Evolutionary conservation across 345 rosid species (phyloP), one percentile per base, ranked within the genome.

Genomic region (Populus euphratica): DNA sequence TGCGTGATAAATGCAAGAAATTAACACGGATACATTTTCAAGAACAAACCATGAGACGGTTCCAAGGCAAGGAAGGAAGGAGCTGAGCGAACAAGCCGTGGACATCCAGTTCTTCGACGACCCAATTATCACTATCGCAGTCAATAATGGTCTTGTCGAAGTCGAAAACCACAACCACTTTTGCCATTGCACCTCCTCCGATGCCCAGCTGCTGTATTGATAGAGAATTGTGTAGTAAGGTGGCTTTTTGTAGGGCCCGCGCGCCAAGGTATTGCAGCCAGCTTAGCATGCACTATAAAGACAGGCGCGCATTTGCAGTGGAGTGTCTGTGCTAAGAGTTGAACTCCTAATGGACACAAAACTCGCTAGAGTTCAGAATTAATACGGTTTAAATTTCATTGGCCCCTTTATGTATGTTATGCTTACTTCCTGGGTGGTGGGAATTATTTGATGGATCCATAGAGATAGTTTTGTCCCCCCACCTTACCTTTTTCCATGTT

Each of bases 81-180:
- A 80, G 83, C 36, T 65, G 68, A n/a, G 17, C 31, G 73, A 79
- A 83, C 21, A 65, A 38, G 27, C 68, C 78, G n/a, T 13, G 39
- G 56, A 63, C 36, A 43, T 82, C 80, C 16, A 79, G 62, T 35
- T 79, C 29, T 14, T 83, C 83, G 0, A 79, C 72, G 16, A 83
- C 76, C 85, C 85, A 83, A 6, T 79, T 68, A 52, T 79, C 85
- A 29, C 73, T 36, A 63, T 83, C 83, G 8, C 77, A 79, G 43
- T 83, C 85, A 52, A 79, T 62, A 21, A 83, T 78, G 13, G 85
- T 83, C 74, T 79, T 76, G 72, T 83, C 83, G 25, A 83, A 79
- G 74, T 82, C 85, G 70, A 82, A 82, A 71, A 82, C 82, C 63
- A 61, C 68, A 64, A 75, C 49, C 4, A 61, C 67, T 74, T 70